Evolutionary conservation across 2,329 filamentous ascomycete species (phyloP), one percentile per base, ranked within the genome.

Genomic region (Exophiala bonariae): DNA sequence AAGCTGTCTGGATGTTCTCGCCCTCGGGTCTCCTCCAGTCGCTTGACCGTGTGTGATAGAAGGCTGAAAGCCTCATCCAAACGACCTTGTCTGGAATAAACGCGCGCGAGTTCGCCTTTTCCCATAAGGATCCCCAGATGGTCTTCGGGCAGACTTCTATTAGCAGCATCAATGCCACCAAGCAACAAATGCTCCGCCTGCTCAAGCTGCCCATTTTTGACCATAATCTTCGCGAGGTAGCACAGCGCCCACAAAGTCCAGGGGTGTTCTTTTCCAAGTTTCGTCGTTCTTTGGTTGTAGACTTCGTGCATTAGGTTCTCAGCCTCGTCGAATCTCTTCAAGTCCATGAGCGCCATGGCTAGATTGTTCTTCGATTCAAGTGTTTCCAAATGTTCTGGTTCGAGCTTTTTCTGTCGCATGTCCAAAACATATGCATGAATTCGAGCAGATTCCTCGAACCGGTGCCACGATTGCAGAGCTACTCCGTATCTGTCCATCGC

Each of bases 171-270:
- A 31, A 31, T 31, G 8, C 43, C 43, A 4, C 26, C 35, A 11
- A n/a, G 2, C n/a, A 49, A 31, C 32, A 49, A 23, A 80, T 82
- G 88, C 88, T 93, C 11, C 79, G 69, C 3, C 77, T 75, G 89
- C 92, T 93, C 63, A 88, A 44, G 31, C 7, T 32, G 7, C 8
- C 48, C 47, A 2, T 45, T 28, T 33, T 54, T 49, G 31, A 44
- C 46, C 16, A 46, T 47, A 20, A 56, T 44, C 37, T 54, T 54
- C 13, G 46, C 38, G 3, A 49, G 34, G n/a, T 37, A 50, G 38
- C 49, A 48, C 8, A 58, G 42, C 39, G 54, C 49, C 54, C 52
- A 55, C 23, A 57, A 22, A 17, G 54, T 57, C 49, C 49, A 55
- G 2, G 49, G 52, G 35, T 57, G 52, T 22, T 57, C 52, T 20